Evolutionary conservation across 78 protist genomes (phyloP).

Genomic region (Dictyostelium citrinum): DNA sequence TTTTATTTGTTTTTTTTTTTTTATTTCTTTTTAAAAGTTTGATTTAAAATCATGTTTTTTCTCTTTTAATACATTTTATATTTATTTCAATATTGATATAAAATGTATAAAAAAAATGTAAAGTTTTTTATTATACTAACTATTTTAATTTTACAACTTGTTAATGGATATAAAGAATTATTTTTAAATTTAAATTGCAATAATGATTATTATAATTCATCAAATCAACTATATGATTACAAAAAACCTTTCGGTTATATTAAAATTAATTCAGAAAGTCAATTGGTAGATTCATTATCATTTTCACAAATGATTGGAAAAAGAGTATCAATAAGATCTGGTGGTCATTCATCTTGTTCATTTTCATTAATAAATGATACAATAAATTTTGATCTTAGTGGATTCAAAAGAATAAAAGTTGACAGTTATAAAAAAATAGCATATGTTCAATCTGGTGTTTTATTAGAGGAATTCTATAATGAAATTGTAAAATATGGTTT

Average conservation of each 20-base stretch:
- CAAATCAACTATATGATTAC: not conserved
- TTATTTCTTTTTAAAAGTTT: too few relatives aligned
- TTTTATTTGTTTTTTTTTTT: too few relatives aligned
- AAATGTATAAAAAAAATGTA: too few relatives aligned
- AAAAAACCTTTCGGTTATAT: not conserved
- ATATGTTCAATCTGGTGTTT: not conserved
- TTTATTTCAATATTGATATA: too few relatives aligned
- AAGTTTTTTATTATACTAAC: too few relatives aligned
- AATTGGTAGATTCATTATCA: not conserved
- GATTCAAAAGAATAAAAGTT: not conserved
- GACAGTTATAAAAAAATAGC: not conserved
- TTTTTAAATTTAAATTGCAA: not conserved
- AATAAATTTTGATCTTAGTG: slow-evolving; percentile 25
- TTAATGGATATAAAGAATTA: too few relatives aligned
- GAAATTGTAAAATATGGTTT: not conserved
- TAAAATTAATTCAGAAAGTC: not conserved
- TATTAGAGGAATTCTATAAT: not conserved
- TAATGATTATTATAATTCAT: not conserved
- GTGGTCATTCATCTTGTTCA: slow-evolving; percentile 25
- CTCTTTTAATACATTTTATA: too few relatives aligned
- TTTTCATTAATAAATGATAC: not conserved
- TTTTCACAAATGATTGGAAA: not conserved
- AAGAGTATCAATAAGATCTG: not conserved
- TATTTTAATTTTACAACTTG: too few relatives aligned
- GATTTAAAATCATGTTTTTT: too few relatives aligned